Evolutionary conservation across 352 stramenopile species (phyloP), one percentile per base, ranked within the genome.

Genomic region (Phytophthora gonapodyides): DNA sequence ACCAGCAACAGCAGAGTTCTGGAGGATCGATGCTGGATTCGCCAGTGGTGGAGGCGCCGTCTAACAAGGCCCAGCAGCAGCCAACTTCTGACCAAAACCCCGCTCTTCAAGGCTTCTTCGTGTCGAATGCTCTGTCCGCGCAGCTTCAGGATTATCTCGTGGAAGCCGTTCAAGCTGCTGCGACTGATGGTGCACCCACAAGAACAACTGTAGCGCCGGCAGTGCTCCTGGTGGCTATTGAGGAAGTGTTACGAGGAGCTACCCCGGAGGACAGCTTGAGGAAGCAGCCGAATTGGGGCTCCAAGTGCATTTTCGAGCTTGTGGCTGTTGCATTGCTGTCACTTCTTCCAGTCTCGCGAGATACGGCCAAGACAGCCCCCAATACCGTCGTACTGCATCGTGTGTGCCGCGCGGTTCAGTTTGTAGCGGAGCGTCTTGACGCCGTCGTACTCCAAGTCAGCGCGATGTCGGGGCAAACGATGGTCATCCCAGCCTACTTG

Each of bases 241-340:
- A 94, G 41, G 84, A 94, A 21, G 58, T 57, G 5, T 66, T 90
- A 15, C 53, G 72, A 15, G 73, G 83, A 41, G 66, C 73, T 50
- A 47, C 55, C 7, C 65, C 61, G 17, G 65, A 79, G 21, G 52
- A 69, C 43, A 84, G 78, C 47, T 73, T 88, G 44, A 52, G 73
- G 33, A 87, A 87, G 44, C 72, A 80, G 2, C 64, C 63, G 10
- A 63, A 71, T 27, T 78, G 64, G 53, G 50, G 71, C 0, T 74
- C 57, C 15, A 70, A 78, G 35, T 77, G 70, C 33, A 58, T 89
- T 24, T 91, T 91, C 42, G 83, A 91, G 53, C 73, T 88, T 45
- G 81, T 76, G 11, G 70, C 71, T 10, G 36, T 56, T 21, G 64
- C 59, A 7, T 53, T 73, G 21, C 13, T 69, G 27, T 89, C 80